Percentiles rank a stretch among this genome's conserved stretches.
Conservation (phyloP, 2,329 filamentous ascomycete species). For the Fusarium sp. region DNA sequence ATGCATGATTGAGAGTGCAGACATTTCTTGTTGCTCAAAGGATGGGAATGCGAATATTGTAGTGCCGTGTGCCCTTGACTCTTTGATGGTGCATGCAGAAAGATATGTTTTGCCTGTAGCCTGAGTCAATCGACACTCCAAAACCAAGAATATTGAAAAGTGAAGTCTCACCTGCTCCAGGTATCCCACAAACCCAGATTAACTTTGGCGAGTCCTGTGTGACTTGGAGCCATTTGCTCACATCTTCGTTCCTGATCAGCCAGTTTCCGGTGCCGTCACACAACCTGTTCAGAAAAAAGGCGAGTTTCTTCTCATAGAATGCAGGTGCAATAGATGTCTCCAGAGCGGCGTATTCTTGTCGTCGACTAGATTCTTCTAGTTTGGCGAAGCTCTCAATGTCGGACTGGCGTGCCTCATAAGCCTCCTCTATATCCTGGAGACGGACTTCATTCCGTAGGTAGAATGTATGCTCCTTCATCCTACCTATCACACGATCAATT, state of each 20-base stretch:
- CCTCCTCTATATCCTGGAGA: background rate
- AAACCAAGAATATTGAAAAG: background rate
- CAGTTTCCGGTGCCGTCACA: slow-evolving; percentile 6
- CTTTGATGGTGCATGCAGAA: background rate
- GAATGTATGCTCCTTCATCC: background rate
- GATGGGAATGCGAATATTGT: background rate
- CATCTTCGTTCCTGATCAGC: background rate
- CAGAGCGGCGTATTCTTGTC: background rate
- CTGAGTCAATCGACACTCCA: background rate
- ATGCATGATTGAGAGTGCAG: background rate
- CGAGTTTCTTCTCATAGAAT: background rate
- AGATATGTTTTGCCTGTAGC: background rate
- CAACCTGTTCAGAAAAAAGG: background rate
- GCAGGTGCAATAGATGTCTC: background rate
- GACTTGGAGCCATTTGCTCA: background rate
- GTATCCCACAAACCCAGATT: slow-evolving; percentile 8
- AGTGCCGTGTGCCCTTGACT: background rate
- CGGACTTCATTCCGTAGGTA: slow-evolving; percentile 3
- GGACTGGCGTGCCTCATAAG: background rate
- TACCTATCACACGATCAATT: background rate
- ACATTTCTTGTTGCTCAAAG: background rate
- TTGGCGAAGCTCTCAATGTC: background rate
- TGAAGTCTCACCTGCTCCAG: background rate
- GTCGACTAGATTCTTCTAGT: background rate
- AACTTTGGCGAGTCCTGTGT: background rate